A percentile compares a stretch with the other conserved stretches of the same genome.
These are phyloP conservation scores for Fomes fomentarius DNA, from an alignment of 1,284 basidiomycete genomes.

Conservation along the genomic window DNA sequence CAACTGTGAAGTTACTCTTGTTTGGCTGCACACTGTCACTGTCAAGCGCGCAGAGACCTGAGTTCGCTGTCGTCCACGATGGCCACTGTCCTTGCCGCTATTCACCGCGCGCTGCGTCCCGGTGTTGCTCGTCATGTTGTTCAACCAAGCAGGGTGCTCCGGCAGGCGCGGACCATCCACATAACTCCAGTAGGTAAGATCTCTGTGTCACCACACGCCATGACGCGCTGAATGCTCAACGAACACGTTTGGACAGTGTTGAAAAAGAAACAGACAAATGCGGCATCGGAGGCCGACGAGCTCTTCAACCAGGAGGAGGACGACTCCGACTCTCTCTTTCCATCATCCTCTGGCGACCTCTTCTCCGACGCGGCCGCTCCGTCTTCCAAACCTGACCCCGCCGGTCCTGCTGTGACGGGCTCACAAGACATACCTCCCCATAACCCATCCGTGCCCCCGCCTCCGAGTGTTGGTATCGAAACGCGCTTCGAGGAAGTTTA, in stretches of 20 bases:
- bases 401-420: neutral
- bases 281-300: neutral
- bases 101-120: neutral
- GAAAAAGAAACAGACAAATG: constrained; percentile 18
- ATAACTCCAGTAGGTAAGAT: constrained; percentile 15
- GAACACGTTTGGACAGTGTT: constrained; percentile 15
- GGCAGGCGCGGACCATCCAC: constrained; percentile 8
- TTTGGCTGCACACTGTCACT: neutral
- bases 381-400: neutral
- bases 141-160: neutral
- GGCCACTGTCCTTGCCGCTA: neutral
- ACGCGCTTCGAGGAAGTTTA: constrained; percentile 29
- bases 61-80: constrained; percentile 5
- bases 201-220: neutral
- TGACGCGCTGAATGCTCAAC: neutral
- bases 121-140: neutral
- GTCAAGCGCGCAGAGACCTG: neutral
- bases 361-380: constrained; percentile 11
- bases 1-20: neutral
- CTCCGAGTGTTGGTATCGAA: constrained; percentile 18
- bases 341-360: constrained; percentile 14
- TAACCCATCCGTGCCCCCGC: neutral
- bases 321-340: neutral
- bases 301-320: neutral
- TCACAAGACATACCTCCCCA: neutral